phyloP scores from a whole-genome alignment of 2,329 filamentous ascomycete species.

The Apiospora sp. region DNA sequence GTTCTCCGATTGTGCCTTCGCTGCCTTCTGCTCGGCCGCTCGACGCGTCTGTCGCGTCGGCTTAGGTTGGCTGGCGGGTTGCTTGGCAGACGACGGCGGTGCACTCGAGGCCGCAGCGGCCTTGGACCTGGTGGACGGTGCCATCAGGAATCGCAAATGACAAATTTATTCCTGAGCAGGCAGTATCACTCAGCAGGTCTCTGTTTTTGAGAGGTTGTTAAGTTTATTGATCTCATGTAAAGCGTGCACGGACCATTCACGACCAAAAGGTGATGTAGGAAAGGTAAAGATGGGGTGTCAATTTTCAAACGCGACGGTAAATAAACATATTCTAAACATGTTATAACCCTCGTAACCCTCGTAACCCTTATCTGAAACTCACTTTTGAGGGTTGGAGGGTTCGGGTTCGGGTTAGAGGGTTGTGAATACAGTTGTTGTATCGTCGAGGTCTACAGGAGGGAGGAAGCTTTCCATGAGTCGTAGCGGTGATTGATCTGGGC shows the following conservation, averaged over 20 bases:
- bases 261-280: neutral
- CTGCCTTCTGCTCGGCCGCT: neutral
- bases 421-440: no score
- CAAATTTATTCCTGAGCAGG: neutral
- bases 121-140: constrained; percentile 6
- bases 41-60: neutral
- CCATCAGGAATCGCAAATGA: neutral
- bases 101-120: neutral
- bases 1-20: neutral
- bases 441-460: no score
- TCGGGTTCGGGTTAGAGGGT: no score
- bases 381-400: no score
- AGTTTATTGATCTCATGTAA: neutral
- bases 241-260: neutral
- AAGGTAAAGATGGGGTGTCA: neutral
- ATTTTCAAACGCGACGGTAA: no score
- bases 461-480: no score
- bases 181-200: neutral
- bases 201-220: neutral
- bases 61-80: neutral
- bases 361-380: no score
- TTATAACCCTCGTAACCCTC: no score
- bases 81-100: neutral
- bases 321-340: no score
- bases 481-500: no score